Base-by-base conservation (phyloP, 139 green algal species). In the Coelastrella sp. region DNA sequence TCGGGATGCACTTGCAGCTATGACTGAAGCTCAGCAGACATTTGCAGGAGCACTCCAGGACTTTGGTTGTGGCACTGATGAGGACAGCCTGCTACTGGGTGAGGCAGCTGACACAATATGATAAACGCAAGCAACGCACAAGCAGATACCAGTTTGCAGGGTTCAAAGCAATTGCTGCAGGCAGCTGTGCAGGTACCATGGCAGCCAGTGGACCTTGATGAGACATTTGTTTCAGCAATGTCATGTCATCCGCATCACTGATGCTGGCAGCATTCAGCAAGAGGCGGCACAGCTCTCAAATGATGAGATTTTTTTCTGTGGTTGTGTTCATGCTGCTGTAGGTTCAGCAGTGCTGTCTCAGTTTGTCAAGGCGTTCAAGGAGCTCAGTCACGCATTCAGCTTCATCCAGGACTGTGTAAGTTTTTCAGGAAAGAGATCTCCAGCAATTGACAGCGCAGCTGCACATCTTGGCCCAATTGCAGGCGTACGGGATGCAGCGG, bases 311-410 rank as follows among this genome's bases (percentile, higher is more conserved):
- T 70, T 70, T 17, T 15, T 22, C 58, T 70, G 58, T 58, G 49
- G 59, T 7, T 63, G 82, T 87, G 81, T n/a, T 59, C 8, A 25
- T 76, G 81, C 27, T 78, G 84, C 11, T 68, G 72, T 73, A 92
- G 89, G 89, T 20, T 92, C 90, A 25, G 90, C 83, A 17, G 74
- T 91, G 58, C 85, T 93, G 70, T 80, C 68, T 24, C 85, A 85
- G 27, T 96, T 96, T 93, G 92, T 96, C 6, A 89, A 89, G 57
- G 91, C 91, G 22, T 94, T 96, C 27, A 80, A 82, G 0, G 94
- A 96, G 91, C 68, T 88, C 20, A 80, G 84, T 68, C 57, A 68
- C 15, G 84, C 84, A 20, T 75, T 72, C 68, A 76, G 68, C 49
- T 88, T 88, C 84, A 80, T 88, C 8, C 20, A 56, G 22, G 84